Evolutionary conservation across 169 alveolate genomes (phyloP).

Genomic region (Eimeria acervulina): DNA sequence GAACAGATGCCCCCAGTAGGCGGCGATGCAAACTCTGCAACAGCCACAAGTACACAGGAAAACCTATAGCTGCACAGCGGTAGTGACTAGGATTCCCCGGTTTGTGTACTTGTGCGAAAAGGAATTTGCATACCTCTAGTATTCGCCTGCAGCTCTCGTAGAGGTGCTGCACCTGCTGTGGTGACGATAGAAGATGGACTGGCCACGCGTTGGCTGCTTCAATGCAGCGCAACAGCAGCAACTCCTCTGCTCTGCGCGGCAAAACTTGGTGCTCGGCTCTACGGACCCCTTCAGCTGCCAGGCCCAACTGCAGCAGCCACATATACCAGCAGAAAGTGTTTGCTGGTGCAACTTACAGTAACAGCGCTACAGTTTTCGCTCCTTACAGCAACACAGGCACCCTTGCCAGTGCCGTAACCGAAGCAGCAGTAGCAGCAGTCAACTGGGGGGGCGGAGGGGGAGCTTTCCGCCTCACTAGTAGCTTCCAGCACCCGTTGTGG

Average conservation of each 20-base stretch:
- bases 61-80: neutral
- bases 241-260: neutral
- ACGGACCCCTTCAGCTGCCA: slow-evolving; percentile 18
- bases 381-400: neutral
- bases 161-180: slow-evolving; percentile 7
- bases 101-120: neutral
- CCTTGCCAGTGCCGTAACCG: neutral
- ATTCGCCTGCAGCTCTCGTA: slow-evolving; percentile 32
- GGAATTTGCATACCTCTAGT: slow-evolving; percentile 7
- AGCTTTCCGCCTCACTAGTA: slow-evolving; percentile 3
- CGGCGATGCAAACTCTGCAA: neutral
- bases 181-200: neutral
- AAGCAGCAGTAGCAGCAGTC: slow-evolving; percentile 13
- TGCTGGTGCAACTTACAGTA: neutral
- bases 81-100: neutral
- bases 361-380: neutral
- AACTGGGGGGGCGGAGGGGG: too few relatives aligned
- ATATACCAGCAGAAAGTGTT: neutral
- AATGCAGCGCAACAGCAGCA: slow-evolving; percentile 28
- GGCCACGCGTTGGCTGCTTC: slow-evolving; percentile 30
- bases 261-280: slow-evolving; percentile 12
- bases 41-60: neutral
- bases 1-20: neutral
- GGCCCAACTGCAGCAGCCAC: slow-evolving; percentile 31
- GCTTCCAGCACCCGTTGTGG: neutral